These are phyloP conservation scores for Boletus rubropictus DNA, from an alignment of 768 basidiomycete genomes.

Conservation along the genomic window DNA sequence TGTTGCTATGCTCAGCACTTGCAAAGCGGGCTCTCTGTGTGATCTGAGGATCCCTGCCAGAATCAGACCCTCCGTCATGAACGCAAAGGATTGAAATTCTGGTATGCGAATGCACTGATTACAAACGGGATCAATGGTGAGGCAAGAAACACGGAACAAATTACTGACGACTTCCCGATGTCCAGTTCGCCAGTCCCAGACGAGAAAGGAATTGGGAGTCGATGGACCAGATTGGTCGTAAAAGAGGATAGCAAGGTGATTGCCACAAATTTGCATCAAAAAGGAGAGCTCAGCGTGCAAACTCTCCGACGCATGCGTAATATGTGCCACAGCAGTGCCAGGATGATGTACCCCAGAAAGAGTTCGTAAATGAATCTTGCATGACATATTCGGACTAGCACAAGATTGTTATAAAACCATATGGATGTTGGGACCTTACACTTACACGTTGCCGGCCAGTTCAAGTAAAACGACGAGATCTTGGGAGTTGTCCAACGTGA, in stretches of 20 bases:
- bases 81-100: constrained; percentile 31
- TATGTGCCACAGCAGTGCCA: constrained; percentile 6
- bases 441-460: constrained; percentile 17
- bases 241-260: constrained; percentile 27
- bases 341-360: constrained; percentile 29
- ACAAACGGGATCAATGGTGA: constrained; percentile 1
- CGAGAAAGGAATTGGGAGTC: constrained; percentile 14
- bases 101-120: constrained; percentile 17
- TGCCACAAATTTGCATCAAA: constrained; percentile 31
- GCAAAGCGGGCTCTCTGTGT: constrained; percentile 7
- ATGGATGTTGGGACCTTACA: background rate
- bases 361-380: constrained; percentile 28
- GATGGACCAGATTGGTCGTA: constrained; percentile 7
- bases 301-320: constrained; percentile 8
- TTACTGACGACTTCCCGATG: constrained; percentile 25
- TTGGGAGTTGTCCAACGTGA: constrained; percentile 34
- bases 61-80: constrained; percentile 30
- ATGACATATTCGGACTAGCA: constrained; percentile 16
- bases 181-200: constrained; percentile 35
- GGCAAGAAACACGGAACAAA: background rate
- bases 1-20: constrained; percentile 18
- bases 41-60: constrained; percentile 15
- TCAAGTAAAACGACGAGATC: constrained; percentile 32
- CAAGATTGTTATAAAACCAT: background rate
- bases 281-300: constrained; percentile 11